Conservation (phyloP, 306 rosid genomes). For the Prunus mongolica region DNA sequence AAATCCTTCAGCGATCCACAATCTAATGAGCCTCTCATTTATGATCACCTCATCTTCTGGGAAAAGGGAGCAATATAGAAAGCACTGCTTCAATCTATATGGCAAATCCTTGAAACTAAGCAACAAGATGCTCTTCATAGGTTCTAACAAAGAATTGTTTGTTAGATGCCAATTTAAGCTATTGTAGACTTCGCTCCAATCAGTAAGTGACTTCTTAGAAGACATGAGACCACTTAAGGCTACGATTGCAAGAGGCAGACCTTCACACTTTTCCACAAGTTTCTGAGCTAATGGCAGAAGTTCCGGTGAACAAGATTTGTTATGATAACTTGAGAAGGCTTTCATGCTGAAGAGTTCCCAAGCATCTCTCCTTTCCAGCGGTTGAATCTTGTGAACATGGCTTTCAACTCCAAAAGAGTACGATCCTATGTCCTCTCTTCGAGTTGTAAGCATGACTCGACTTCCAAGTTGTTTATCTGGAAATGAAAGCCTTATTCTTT, state of each 20-base stretch:
- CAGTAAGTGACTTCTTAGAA: background rate
- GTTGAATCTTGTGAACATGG: background rate
- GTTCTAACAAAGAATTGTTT: background rate
- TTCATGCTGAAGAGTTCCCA: constrained; percentile 23
- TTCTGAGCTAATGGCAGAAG: background rate
- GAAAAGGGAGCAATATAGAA: background rate
- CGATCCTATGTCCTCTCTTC: constrained; percentile 8
- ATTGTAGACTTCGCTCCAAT: constrained; percentile 17
- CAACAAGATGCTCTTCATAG: constrained; percentile 13
- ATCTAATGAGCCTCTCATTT: background rate
- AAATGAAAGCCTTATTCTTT: background rate
- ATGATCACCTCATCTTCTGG: background rate
- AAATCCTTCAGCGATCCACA: constrained; percentile 23
- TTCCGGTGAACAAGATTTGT: background rate
- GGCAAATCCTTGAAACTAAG: constrained; percentile 26
- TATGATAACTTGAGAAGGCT: constrained; percentile 4
- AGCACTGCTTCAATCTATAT: constrained; percentile 12
- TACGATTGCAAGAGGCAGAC: constrained; percentile 20
- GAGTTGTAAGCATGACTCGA: constrained; percentile 21
- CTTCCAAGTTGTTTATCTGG: constrained; percentile 11
- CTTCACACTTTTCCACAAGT: constrained; percentile 14
- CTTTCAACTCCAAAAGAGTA: constrained; percentile 7
- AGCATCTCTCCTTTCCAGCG: background rate
- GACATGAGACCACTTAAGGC: constrained; percentile 23
- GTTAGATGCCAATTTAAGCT: constrained; percentile 16